Evolutionary conservation across 352 stramenopile genomes (phyloP).

Genomic region (Phytophthora hibernalis): DNA sequence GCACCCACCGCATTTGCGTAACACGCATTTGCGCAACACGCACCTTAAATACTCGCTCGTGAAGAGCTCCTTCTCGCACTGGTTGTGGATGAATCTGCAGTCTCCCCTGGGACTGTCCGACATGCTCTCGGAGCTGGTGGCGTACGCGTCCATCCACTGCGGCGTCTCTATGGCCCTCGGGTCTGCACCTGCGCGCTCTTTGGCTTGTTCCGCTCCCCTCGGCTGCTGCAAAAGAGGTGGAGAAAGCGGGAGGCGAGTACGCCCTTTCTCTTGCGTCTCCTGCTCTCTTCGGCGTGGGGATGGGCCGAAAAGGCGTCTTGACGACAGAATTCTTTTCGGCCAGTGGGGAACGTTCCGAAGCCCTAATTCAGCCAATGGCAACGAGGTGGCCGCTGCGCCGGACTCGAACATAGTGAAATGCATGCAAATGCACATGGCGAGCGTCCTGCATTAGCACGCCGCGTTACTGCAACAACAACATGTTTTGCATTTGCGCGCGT

Average conservation of each 20-base stretch:
- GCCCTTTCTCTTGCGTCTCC: constrained; percentile 27
- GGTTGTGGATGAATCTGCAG: constrained; percentile 68
- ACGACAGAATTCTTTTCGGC: constrained; percentile 16
- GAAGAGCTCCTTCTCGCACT: constrained; percentile 82
- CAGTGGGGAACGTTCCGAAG: neutral
- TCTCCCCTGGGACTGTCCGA: constrained; percentile 13
- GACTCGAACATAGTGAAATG: constrained; percentile 15
- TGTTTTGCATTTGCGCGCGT: neutral
- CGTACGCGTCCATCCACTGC: constrained; percentile 26
- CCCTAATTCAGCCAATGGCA: constrained; percentile 19
- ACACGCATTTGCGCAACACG: neutral
- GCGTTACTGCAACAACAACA: neutral
- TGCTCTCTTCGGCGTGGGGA: constrained; percentile 29
- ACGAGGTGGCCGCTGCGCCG: neutral
- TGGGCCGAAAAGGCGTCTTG: constrained; percentile 9
- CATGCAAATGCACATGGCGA: constrained; percentile 14
- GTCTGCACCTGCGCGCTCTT: neutral
- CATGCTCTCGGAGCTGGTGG: constrained; percentile 23
- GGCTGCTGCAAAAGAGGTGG: neutral
- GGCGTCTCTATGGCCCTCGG: constrained; percentile 23
- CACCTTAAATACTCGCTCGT: constrained; percentile 78
- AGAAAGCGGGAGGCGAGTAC: no score
- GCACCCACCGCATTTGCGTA: no score
- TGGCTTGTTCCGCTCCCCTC: constrained; percentile 12
- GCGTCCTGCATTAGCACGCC: constrained; percentile 9